phyloP scores from a whole-genome alignment of 2,329 filamentous ascomycete species.

The Dothiorella sarmentorum region DNA sequence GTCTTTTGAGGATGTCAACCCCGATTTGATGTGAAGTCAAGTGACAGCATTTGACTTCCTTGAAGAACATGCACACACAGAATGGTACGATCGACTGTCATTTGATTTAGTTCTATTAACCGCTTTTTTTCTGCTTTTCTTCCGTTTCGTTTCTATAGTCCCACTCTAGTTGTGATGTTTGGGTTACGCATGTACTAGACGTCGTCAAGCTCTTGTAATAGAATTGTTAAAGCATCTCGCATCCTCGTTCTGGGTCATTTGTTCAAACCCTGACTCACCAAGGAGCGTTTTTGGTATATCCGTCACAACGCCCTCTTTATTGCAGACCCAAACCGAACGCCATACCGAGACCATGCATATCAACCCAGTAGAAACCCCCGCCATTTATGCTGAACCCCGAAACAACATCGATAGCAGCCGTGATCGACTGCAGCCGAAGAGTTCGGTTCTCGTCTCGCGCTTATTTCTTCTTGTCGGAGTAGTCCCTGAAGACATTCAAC shows the following conservation, averaged over 20 bases:
- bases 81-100: too few relatives aligned
- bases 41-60: too few relatives aligned
- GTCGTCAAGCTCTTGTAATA: too few relatives aligned
- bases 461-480: constrained; percentile 46
- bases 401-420: not conserved
- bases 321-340: not conserved
- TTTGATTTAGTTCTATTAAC: too few relatives aligned
- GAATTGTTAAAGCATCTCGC: not conserved
- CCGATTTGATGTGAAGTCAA: too few relatives aligned
- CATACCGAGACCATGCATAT: not conserved
- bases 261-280: not conserved
- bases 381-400: not conserved
- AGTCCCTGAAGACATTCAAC: constrained; percentile 76
- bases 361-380: too few relatives aligned
- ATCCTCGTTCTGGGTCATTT: not conserved
- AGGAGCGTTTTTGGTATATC: not conserved
- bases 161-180: too few relatives aligned
- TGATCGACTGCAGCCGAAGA: not conserved
- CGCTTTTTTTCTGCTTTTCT: too few relatives aligned
- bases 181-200: too few relatives aligned
- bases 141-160: too few relatives aligned
- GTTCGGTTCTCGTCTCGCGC: not conserved
- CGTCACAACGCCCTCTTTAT: not conserved
- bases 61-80: too few relatives aligned
- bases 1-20: too few relatives aligned